phyloP scores from a whole-genome alignment of 768 basidiomycete species.

The Russula sp. region DNA sequence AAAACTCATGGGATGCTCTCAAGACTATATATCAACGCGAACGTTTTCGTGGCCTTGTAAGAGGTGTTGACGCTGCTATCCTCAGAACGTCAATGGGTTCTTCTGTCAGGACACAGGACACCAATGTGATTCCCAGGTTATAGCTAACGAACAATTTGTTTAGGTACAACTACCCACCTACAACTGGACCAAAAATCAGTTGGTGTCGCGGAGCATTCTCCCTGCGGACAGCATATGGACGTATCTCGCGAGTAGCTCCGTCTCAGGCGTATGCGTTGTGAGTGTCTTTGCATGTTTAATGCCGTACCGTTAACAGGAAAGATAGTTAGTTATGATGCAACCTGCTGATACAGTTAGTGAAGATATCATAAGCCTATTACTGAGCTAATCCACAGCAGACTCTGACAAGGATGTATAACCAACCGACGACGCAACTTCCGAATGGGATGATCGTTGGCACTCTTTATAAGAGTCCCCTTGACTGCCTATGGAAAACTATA shows the following conservation, averaged over 20 bases:
- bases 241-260: conserved; percentile 78
- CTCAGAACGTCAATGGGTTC: conserved; percentile 93
- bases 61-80: conserved; percentile 91
- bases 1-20: conserved; percentile 74
- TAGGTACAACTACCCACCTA: conserved; percentile 94
- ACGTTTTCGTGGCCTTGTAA: conserved; percentile 68
- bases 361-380: background rate
- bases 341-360: conserved; percentile 75
- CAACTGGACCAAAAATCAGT: conserved; percentile 80
- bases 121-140: background rate
- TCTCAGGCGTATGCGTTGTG: conserved; percentile 91
- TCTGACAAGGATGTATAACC: conserved; percentile 94
- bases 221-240: conserved; percentile 78
- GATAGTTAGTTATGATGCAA: conserved; percentile 85
- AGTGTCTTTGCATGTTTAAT: conserved; percentile 23
- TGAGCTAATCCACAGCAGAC: conserved; percentile 38
- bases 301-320: conserved; percentile 2
- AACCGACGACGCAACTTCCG: conserved; percentile 67
- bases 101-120: conserved; percentile 44
- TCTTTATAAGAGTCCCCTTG: conserved; percentile 86
- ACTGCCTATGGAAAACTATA: conserved; percentile 95
- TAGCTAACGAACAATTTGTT: conserved; percentile 2
- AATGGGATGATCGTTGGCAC: conserved; percentile 67
- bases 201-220: conserved; percentile 61
- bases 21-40: conserved; percentile 73